These are phyloP conservation scores for Dentipellis sp. DNA, from an alignment of 768 basidiomycete species.

Conservation along the genomic window DNA sequence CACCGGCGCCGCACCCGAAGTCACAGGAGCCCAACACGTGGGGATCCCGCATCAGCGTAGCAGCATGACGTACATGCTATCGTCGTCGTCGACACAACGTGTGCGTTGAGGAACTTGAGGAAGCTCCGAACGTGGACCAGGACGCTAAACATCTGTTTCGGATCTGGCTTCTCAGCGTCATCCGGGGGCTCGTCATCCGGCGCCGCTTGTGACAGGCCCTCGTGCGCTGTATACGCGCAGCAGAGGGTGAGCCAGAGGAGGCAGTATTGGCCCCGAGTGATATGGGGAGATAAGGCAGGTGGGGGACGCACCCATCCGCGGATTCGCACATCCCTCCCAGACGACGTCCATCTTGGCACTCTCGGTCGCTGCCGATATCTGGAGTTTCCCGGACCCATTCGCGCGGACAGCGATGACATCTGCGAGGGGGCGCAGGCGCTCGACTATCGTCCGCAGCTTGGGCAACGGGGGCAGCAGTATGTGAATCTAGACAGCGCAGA, in stretches of 20 bases:
- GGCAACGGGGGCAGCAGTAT: slow-evolving; percentile 68
- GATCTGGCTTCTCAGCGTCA: slow-evolving; percentile 33
- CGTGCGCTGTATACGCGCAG: not conserved
- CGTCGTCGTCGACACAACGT: slow-evolving; percentile 74
- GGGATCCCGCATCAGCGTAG: not conserved
- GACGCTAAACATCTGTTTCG: slow-evolving; percentile 51
- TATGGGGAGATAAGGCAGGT: not conserved
- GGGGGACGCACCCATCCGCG: slow-evolving; percentile 33
- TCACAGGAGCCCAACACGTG: not conserved
- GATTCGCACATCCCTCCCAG: slow-evolving; percentile 68
- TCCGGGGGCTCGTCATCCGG: slow-evolving; percentile 7
- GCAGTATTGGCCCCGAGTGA: not conserved
- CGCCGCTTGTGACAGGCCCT: not conserved
- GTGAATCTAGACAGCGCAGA: slow-evolving; percentile 42
- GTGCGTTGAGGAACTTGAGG: slow-evolving; percentile 71
- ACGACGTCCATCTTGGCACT: slow-evolving; percentile 70
- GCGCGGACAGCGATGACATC: slow-evolving; percentile 61
- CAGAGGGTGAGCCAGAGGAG: too few relatives aligned
- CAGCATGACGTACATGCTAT: slow-evolving; percentile 62
- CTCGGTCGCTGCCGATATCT: slow-evolving; percentile 55
- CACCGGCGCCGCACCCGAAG: not conserved
- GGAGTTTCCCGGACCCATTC: slow-evolving; percentile 49
- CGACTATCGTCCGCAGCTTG: slow-evolving; percentile 71
- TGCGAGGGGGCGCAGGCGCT: slow-evolving; percentile 63
- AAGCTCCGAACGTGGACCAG: slow-evolving; percentile 67